Evolutionary conservation across 2,329 filamentous ascomycete species (phyloP).

Genomic region (Diaporthe amygdali): DNA sequence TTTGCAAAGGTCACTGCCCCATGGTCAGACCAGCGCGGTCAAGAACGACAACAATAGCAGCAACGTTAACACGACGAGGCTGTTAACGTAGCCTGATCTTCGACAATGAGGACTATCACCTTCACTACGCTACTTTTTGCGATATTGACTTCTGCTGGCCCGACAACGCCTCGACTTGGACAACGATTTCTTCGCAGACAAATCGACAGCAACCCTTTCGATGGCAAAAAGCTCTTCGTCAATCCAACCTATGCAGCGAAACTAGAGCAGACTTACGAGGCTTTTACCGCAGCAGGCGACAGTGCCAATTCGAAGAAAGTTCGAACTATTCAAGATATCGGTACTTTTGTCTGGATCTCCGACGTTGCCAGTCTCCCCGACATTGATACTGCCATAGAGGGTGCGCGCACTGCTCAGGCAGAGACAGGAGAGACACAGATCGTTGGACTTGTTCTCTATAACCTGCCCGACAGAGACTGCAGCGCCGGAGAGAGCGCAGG

Average conservation of each 20-base stretch:
- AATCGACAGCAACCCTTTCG: constrained; percentile 46
- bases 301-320: neutral
- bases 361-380: constrained; percentile 27
- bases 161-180: neutral
- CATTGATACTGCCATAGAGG: constrained; percentile 46
- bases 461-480: constrained; percentile 52
- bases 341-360: neutral
- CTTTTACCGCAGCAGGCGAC: neutral
- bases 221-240: constrained; percentile 51
- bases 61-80: neutral
- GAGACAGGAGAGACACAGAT: constrained; percentile 43
- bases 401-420: constrained; percentile 42
- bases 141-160: neutral
- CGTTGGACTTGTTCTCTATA: constrained; percentile 49
- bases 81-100: neutral
- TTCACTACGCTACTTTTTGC: neutral
- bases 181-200: neutral
- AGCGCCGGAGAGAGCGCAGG: constrained; percentile 47
- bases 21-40: too few relatives aligned
- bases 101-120: neutral
- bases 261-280: constrained; percentile 43
- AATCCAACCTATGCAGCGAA: constrained; percentile 49
- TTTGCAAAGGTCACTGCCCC: neutral
- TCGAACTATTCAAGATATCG: neutral
- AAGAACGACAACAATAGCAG: neutral